Percentiles rank a stretch among this genome's conserved stretches.
Conservation (phyloP, 805 yeast genomes). For the Ogataea methylovora region DNA sequence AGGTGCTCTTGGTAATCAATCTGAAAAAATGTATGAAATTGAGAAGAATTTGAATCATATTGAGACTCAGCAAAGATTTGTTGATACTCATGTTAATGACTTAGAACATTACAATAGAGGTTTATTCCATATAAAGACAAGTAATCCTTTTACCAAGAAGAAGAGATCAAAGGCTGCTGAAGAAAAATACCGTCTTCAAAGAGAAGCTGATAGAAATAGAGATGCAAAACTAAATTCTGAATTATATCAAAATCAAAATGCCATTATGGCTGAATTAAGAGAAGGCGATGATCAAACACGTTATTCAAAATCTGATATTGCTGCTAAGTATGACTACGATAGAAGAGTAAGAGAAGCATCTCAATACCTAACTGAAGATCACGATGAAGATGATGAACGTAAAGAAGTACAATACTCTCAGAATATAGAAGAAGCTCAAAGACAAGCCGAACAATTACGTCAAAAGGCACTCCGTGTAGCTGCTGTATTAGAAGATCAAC, state of each 20-base stretch:
- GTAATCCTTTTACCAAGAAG: slow-evolving; percentile 85
- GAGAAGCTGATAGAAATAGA: slow-evolving; percentile 22
- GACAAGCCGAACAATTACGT: slow-evolving; percentile 62
- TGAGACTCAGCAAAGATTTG: slow-evolving; percentile 72
- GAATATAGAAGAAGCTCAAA: slow-evolving; percentile 72
- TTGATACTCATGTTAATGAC: slow-evolving; percentile 76
- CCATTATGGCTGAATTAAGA: slow-evolving; percentile 32
- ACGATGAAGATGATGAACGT: slow-evolving; percentile 85
- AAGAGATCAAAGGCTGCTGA: slow-evolving; percentile 70
- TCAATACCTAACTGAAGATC: slow-evolving; percentile 72
- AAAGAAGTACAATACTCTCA: slow-evolving; percentile 82
- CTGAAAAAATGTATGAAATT: slow-evolving; percentile 73
- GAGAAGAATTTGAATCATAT: slow-evolving; percentile 74
- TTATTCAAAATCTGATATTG: slow-evolving; percentile 19
- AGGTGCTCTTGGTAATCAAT: slow-evolving; percentile 91
- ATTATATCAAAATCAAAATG: slow-evolving; percentile 19
- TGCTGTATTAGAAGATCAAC: slow-evolving; percentile 75
- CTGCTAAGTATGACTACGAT: slow-evolving; percentile 43
- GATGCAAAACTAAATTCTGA: slow-evolving; percentile 18
- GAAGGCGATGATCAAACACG: slow-evolving; percentile 18
- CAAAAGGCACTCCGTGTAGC: slow-evolving; percentile 66
- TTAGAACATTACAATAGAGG: slow-evolving; percentile 73
- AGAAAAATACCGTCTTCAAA: slow-evolving; percentile 50
- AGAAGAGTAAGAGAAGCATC: slow-evolving; percentile 50
- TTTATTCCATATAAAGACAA: slow-evolving; percentile 70